Base-by-base conservation (phyloP, 23 red algal genomes). In the Gracilaria vermiculophylla region DNA sequence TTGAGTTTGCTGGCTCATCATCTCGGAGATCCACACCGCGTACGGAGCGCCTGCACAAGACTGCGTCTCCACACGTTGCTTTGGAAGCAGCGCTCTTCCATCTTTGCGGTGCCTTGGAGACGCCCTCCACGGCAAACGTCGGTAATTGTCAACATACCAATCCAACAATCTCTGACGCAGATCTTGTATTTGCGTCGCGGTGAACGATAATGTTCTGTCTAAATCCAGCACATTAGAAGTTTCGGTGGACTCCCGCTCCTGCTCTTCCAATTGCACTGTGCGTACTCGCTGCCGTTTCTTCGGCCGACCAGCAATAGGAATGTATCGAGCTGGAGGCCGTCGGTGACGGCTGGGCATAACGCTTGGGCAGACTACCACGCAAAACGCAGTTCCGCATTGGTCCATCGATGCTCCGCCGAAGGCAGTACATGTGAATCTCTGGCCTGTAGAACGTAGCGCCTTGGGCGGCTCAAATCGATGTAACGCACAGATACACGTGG, bases 1-100 rank as follows among this genome's bases (percentile, higher is more conserved):
- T 47, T 80, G 92, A 24, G 97, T 99, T 84, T 99, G 97, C 55
- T 99, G 97, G 31, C 88, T 66, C 97, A 99, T 99, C n/a, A 95
- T 56, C 41, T 99, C 97, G 6, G 92, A 95, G 49, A 99, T 89
- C 87, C 92, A 99, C 15, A 99, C 77, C 14, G 79, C 90, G 69
- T 99, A 99, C 53, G 97, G 89, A 35, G 87, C 53, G 39, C 89
- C 84, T 7, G 89, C 51, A 11, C 53, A 54, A n/a, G 65, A 6
- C 31, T 47, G 47, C 5, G 41, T 57, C 3, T 73, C 17, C 0
- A 48, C 37, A 0, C 14, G 37, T 19, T 0, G 50, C 43, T 1
- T 8, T 2, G 82, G 60, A 21, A 27, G 16, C 17, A 24, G 12
- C 19, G 42, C 21, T 3, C 16, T 20, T 56, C 75, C 73, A 23